These are phyloP conservation scores for Mucor velutinosus DNA, from an alignment of 371 early-diverging fungal species.

Conservation along the genomic window DNA sequence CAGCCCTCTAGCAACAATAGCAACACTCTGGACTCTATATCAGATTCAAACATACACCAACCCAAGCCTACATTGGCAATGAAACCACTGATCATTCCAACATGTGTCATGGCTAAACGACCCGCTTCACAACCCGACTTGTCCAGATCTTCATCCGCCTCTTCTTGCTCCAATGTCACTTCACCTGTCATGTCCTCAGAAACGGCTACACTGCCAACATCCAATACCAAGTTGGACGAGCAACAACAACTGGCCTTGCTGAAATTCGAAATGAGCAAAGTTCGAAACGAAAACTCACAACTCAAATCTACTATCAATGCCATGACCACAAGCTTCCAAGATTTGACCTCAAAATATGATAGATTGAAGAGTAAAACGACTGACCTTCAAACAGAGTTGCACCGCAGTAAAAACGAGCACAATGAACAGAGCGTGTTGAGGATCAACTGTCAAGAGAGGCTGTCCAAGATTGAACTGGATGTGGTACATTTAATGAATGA, in stretches of 20 bases:
- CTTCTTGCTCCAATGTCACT: neutral
- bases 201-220: neutral
- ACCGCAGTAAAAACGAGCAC: neutral
- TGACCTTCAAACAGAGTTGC: neutral
- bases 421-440: conserved; percentile 1
- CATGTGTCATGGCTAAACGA: neutral
- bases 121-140: neutral
- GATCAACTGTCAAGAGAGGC: conserved; percentile 8
- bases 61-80: neutral
- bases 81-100: neutral
- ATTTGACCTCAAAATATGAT: neutral
- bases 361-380: neutral
- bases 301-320: neutral
- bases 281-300: neutral
- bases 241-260: neutral
- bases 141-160: neutral
- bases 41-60: neutral
- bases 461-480: conserved; percentile 10
- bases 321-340: neutral
- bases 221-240: neutral
- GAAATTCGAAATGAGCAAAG: neutral
- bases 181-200: neutral
- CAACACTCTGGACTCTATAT: neutral
- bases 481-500: conserved; percentile 10
- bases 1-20: neutral